A percentile compares a stretch with the other conserved stretches of the same genome.
phyloP scores from a whole-genome alignment of 305 asterid genomes.

The Fraxinus dipetala region DNA sequence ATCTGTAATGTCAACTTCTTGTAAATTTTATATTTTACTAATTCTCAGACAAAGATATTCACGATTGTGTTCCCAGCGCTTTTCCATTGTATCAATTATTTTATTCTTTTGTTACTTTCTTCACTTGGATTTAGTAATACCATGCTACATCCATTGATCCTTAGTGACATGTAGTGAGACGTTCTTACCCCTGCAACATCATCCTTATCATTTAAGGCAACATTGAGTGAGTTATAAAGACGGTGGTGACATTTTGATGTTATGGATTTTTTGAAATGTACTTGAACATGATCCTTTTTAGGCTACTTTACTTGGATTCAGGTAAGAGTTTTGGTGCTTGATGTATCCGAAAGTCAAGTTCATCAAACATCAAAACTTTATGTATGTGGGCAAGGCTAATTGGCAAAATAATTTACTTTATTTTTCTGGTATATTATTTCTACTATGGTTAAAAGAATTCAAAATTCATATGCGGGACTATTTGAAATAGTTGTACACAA shows the following conservation, averaged over 20 bases:
- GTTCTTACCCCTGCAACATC: not conserved
- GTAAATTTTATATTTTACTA: not conserved
- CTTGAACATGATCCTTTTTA: not conserved
- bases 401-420: not conserved
- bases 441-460: not conserved
- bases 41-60: not conserved
- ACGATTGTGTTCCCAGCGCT: not conserved
- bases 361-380: not conserved
- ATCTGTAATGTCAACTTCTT: not conserved
- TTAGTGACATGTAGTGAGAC: not conserved
- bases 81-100: not conserved
- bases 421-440: not conserved
- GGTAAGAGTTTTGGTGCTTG: not conserved
- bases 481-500: not conserved
- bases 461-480: not conserved
- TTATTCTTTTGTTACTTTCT: slow-evolving; percentile 10
- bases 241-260: not conserved
- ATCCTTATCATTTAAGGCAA: not conserved
- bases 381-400: not conserved
- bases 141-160: not conserved
- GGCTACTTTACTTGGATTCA: not conserved
- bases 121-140: not conserved
- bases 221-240: not conserved
- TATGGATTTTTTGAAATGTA: not conserved
- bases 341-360: not conserved